Percentiles rank a stretch among this genome's conserved stretches.
Evolutionary conservation across 352 stramenopile species (phyloP).

Genomic region (Halophytophthora batemanensis): DNA sequence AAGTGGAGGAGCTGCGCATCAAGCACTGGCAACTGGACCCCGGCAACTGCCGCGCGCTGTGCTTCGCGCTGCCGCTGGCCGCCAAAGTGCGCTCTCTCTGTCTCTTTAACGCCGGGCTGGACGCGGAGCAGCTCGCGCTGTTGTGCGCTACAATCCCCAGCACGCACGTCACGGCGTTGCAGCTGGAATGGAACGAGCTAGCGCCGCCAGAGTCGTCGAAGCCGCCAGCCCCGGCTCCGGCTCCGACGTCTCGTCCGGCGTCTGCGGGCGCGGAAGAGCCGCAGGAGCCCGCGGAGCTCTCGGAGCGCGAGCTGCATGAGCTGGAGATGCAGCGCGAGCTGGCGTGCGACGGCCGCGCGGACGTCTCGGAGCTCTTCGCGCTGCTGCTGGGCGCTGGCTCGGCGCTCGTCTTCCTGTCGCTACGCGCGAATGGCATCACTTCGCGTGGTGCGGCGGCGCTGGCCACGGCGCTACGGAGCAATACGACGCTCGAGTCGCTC

Average conservation of each 20-base stretch:
- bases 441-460: slow-evolving; percentile 33
- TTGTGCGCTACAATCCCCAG: slow-evolving; percentile 49
- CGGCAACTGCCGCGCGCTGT: slow-evolving; percentile 48
- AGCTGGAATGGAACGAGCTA: slow-evolving; percentile 65
- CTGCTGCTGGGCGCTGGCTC: slow-evolving; percentile 37
- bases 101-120: slow-evolving; percentile 62
- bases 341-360: slow-evolving; percentile 1
- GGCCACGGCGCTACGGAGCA: slow-evolving; percentile 34
- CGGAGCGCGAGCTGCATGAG: slow-evolving; percentile 14
- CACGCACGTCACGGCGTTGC: slow-evolving; percentile 48
- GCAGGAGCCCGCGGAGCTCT: no score
- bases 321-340: slow-evolving; percentile 16
- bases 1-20: slow-evolving; percentile 51
- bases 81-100: slow-evolving; percentile 46
- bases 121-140: slow-evolving; percentile 41
- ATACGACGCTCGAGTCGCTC: slow-evolving; percentile 51
- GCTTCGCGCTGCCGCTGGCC: slow-evolving; percentile 49
- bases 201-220: not conserved
- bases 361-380: slow-evolving; percentile 28
- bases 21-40: slow-evolving; percentile 71
- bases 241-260: not conserved
- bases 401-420: slow-evolving; percentile 48
- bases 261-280: no score
- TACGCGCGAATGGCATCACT: slow-evolving; percentile 61
- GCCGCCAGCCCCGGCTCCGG: not conserved